Conservation (phyloP, 139 green algal genomes). For the Chlamydomonas eustigma region DNA sequence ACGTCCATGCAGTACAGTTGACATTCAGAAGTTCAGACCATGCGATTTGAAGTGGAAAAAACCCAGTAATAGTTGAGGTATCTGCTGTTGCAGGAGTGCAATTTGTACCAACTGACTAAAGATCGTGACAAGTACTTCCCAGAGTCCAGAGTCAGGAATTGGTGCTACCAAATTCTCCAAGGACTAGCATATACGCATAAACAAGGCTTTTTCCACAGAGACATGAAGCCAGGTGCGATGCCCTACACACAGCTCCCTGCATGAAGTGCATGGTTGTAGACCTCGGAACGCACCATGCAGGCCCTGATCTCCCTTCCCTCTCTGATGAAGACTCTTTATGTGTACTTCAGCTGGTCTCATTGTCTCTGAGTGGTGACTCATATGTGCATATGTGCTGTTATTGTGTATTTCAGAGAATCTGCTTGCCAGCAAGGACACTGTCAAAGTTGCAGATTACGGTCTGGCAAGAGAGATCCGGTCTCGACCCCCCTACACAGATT, state of each 20-base stretch:
- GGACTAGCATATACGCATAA: conserved; percentile 92
- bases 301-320: neutral
- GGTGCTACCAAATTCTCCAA: conserved; percentile 87
- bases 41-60: too few species aligned
- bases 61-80: too few species aligned
- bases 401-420: conserved; percentile 76
- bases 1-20: too few species aligned
- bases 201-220: conserved; percentile 91
- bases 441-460: conserved; percentile 97
- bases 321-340: too few species aligned
- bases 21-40: too few species aligned
- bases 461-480: conserved; percentile 85
- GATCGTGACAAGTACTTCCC: conserved; percentile 76
- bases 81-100: conserved; percentile 91
- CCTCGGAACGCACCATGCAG: too few species aligned
- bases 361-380: conserved; percentile 8
- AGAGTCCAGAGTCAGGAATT: conserved; percentile 77
- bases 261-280: neutral
- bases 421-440: conserved; percentile 70
- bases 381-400: neutral
- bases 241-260: neutral
- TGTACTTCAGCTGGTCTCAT: too few species aligned
- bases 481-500: conserved; percentile 89
- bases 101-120: conserved; percentile 95
- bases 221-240: conserved; percentile 87